phyloP scores from a whole-genome alignment of 2,329 filamentous ascomycete species.

The Alternaria triticimaculans region DNA sequence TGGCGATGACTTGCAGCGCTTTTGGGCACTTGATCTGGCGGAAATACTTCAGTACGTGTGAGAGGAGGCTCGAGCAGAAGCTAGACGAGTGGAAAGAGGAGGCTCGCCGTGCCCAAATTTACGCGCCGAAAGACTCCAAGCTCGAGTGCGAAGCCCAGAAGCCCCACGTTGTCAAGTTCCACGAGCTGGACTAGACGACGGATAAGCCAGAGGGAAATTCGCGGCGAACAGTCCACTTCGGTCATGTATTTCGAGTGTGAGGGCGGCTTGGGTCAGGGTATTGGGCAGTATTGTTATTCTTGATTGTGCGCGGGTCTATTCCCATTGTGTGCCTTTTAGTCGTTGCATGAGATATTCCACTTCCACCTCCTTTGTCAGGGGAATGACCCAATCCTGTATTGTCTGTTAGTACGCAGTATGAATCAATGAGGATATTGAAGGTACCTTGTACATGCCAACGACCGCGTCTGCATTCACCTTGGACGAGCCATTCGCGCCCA shows the following conservation, averaged over 20 bases:
- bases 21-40: neutral
- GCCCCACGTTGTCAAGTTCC: neutral
- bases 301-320: conserved; percentile 29
- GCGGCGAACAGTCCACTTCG: neutral
- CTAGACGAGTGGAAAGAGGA: neutral
- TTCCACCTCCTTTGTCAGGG: conserved; percentile 96
- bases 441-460: conserved; percentile 50
- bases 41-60: neutral
- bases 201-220: neutral
- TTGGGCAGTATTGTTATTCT: neutral
- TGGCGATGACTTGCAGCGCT: neutral
- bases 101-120: neutral
- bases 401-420: neutral
- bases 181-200: neutral
- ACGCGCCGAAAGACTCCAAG: neutral
- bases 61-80: neutral
- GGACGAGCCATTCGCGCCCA: conserved; percentile 61
- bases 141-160: neutral
- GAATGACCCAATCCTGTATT: conserved; percentile 80
- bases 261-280: neutral
- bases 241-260: neutral
- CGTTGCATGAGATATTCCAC: conserved; percentile 98
- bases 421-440: neutral
- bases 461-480: conserved; percentile 91
- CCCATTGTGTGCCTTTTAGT: conserved; percentile 65